These are phyloP conservation scores for Volvariella surrecta DNA, from an alignment of 1,284 basidiomycete species.

Conservation along the genomic window DNA sequence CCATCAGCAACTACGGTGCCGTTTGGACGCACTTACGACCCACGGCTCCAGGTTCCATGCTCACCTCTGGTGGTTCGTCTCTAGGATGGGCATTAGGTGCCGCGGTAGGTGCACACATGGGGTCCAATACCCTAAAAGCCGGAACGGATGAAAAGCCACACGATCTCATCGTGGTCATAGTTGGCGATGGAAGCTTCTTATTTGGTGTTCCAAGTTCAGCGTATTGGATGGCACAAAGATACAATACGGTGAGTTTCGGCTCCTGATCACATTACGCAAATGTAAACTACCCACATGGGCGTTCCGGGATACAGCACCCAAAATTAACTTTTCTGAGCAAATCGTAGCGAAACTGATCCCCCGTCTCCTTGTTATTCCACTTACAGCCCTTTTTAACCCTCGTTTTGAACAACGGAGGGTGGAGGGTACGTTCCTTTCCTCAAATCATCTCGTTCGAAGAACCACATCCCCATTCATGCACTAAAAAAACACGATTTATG, in stretches of 20 bases:
- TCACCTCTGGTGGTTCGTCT: constrained; percentile 50
- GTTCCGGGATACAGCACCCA: too few relatives aligned
- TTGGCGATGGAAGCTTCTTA: constrained; percentile 63
- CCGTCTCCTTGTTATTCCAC: not conserved
- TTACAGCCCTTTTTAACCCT: constrained; percentile 61
- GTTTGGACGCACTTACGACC: constrained; percentile 54
- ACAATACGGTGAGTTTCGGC: constrained; percentile 45
- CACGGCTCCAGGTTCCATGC: constrained; percentile 37
- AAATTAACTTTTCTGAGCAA: too few relatives aligned
- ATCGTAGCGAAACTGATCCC: too few relatives aligned
- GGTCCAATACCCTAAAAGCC: constrained; percentile 23
- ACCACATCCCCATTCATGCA: too few relatives aligned
- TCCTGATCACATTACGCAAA: not conserved
- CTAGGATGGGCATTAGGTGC: constrained; percentile 62
- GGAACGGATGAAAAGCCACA: constrained; percentile 17
- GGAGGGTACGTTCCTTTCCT: constrained; percentile 34
- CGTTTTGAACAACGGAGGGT: constrained; percentile 65
- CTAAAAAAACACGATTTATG: too few relatives aligned
- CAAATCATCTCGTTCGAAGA: too few relatives aligned
- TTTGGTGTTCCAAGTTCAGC: constrained; percentile 58
- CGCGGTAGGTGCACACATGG: constrained; percentile 48
- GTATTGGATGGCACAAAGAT: constrained; percentile 64
- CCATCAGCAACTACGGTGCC: constrained; percentile 45
- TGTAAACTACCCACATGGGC: too few relatives aligned
- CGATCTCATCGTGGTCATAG: constrained; percentile 47